Percentiles rank a stretch among this genome's conserved stretches.
phyloP scores from a whole-genome alignment of 208 protist species.

The Histomonas meleagridis region DNA sequence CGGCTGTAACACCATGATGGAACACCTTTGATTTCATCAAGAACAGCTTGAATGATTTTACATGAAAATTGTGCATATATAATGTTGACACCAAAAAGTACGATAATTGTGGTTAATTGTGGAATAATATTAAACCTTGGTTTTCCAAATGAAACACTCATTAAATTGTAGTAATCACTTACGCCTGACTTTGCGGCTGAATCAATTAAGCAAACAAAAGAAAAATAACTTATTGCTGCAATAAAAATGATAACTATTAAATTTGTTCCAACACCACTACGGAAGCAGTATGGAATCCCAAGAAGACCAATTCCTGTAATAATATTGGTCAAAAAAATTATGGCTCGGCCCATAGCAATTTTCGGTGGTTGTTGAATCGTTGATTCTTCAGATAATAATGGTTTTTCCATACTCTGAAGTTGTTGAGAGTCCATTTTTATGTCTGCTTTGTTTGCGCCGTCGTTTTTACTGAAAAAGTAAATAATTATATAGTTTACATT shows the following conservation, averaged over 20 bases:
- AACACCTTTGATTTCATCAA: background rate
- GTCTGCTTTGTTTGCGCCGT: too few species aligned
- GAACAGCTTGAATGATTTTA: background rate
- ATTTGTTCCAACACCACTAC: background rate
- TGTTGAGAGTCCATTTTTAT: too few species aligned
- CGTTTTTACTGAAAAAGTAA: too few species aligned
- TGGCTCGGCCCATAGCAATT: background rate
- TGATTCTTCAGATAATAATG: too few species aligned
- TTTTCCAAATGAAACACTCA: background rate
- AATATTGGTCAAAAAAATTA: background rate
- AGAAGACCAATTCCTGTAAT: slow-evolving; percentile 17
- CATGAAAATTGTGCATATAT: background rate
- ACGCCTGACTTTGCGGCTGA: background rate
- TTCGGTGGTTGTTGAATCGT: too few species aligned
- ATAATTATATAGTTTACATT: too few species aligned
- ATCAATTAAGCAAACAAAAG: background rate
- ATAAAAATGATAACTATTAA: background rate
- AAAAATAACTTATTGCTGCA: background rate
- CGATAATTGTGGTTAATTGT: background rate
- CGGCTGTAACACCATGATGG: background rate
- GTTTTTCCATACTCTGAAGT: too few species aligned
- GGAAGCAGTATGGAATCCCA: background rate
- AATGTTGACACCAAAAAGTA: background rate
- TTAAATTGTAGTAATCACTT: background rate
- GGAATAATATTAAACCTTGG: background rate